These are phyloP conservation scores for Cardamine occulta DNA, from an alignment of 345 rosid genomes.

Conservation along the genomic window DNA sequence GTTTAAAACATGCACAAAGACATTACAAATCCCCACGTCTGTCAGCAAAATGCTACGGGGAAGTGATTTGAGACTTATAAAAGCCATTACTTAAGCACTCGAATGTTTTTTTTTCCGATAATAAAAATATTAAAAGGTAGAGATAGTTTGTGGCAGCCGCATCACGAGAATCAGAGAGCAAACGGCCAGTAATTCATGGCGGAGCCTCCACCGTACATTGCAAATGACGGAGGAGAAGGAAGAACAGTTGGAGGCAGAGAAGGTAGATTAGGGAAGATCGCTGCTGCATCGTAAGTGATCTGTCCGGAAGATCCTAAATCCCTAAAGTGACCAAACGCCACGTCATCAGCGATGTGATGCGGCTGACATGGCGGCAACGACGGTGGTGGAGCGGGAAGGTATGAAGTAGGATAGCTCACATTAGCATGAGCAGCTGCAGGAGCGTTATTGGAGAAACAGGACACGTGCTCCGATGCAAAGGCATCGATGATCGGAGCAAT, in stretches of 20 bases:
- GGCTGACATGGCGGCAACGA: conserved; percentile 48
- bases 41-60: not conserved
- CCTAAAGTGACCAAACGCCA: conserved; percentile 27
- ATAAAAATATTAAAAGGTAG: not conserved
- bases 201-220: conserved; percentile 33
- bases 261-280: conserved; percentile 33
- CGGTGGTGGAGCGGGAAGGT: conserved; percentile 28
- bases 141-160: not conserved
- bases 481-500: conserved; percentile 26
- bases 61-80: not conserved
- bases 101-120: not conserved
- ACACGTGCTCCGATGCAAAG: conserved; percentile 81
- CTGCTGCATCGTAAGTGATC: conserved; percentile 14
- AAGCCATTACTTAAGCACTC: not conserved
- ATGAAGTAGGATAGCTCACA: conserved; percentile 35
- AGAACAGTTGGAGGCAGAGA: conserved; percentile 43
- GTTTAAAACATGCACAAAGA: conserved; percentile 4
- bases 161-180: conserved; percentile 35
- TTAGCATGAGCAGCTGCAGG: conserved; percentile 40
- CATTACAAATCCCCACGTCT: conserved; percentile 1
- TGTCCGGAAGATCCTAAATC: conserved; percentile 20
- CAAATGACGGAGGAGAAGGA: conserved; percentile 30
- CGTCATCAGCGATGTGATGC: conserved; percentile 19
- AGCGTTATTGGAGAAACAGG: conserved; percentile 98
- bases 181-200: conserved; percentile 37